Conservation (phyloP, 2,329 filamentous ascomycete species). For the Achaetomium macrosporum region DNA sequence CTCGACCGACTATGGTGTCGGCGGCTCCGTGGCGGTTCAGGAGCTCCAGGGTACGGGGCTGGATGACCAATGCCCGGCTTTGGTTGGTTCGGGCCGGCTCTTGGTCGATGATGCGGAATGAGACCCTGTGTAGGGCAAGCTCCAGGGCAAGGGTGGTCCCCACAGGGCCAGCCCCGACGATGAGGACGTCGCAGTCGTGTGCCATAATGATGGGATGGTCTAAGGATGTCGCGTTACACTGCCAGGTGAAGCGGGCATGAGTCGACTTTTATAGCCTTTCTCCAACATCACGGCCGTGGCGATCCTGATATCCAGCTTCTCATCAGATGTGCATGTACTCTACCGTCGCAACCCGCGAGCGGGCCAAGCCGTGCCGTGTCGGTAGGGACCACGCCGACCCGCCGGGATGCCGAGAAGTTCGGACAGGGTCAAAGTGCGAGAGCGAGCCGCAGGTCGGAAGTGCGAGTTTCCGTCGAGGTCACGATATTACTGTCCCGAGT, state of each 20-base stretch:
- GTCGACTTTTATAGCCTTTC: no score
- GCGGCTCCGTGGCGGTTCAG: conserved; percentile 40
- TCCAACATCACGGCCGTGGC: no score
- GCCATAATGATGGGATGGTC: not conserved
- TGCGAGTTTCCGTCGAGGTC: no score
- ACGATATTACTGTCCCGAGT: no score
- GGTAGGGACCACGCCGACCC: no score
- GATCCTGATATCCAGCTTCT: not conserved
- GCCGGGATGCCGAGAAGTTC: no score
- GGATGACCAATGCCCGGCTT: conserved; percentile 40
- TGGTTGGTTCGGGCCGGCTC: conserved; percentile 30
- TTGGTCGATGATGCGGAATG: conserved; percentile 37
- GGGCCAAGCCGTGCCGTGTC: no score
- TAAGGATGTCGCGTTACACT: not conserved
- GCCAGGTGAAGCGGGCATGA: not conserved
- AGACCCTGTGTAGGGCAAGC: conserved; percentile 29
- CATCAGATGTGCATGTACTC: not conserved
- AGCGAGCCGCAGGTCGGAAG: no score
- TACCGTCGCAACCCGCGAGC: no score
- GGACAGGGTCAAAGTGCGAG: no score
- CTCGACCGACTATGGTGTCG: conserved; percentile 31
- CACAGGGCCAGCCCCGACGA: conserved; percentile 41
- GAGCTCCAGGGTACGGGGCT: conserved; percentile 45
- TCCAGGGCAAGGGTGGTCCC: conserved; percentile 39
- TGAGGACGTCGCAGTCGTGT: conserved; percentile 33